Evolutionary conservation across 345 rosid genomes (phyloP).

Genomic region (Luvunga scandens): DNA sequence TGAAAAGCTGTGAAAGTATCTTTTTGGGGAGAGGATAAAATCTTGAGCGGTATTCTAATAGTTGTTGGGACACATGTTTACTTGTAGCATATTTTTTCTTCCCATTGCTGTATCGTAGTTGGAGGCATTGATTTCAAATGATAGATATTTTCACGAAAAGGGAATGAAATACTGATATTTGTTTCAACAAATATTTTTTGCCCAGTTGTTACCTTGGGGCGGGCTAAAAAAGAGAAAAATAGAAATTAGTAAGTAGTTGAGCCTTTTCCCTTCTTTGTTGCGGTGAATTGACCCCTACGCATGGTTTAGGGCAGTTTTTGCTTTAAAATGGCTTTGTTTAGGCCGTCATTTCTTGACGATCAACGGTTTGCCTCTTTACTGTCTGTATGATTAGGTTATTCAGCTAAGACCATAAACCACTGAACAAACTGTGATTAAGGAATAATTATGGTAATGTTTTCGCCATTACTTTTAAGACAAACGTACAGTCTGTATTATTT

Average conservation of each 20-base stretch:
- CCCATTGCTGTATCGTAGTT: background rate
- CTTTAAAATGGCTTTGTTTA: no score
- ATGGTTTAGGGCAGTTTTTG: no score
- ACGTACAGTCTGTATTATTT: no score
- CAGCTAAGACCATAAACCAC: background rate
- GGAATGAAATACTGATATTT: background rate
- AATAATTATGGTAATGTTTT: background rate
- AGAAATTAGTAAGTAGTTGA: no score
- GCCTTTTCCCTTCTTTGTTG: no score
- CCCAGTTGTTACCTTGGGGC: background rate
- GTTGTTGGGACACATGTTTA: background rate
- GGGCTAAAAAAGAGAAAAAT: no score
- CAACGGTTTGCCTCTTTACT: background rate
- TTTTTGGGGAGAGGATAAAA: background rate
- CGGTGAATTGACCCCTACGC: no score
- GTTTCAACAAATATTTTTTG: background rate
- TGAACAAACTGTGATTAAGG: background rate
- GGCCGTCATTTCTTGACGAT: background rate
- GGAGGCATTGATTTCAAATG: background rate
- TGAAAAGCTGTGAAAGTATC: background rate
- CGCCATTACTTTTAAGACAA: background rate
- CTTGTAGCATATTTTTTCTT: background rate
- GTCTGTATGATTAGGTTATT: background rate
- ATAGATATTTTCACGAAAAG: background rate
- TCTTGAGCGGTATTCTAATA: background rate